phyloP scores from a whole-genome alignment of 2,329 filamentous ascomycete species.

The Colletotrichum phormii region DNA sequence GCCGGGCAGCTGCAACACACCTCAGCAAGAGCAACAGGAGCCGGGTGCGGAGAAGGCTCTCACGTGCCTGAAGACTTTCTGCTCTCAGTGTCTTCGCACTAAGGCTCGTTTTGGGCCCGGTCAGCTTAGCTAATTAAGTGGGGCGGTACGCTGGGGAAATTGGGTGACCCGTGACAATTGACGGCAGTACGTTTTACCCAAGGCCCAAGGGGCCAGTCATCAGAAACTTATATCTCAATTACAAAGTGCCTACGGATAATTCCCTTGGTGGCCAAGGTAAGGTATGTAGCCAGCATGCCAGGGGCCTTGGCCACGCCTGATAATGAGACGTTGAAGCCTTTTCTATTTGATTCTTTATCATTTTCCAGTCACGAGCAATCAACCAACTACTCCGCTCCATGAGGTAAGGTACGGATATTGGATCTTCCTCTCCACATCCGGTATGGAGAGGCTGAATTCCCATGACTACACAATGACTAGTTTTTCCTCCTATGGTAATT shows the following conservation, averaged over 20 bases:
- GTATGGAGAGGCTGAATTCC: background rate
- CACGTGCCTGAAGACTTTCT: background rate
- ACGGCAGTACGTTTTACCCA: background rate
- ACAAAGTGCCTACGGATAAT: background rate
- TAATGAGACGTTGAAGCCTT: background rate
- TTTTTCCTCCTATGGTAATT: background rate
- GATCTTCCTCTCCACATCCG: background rate
- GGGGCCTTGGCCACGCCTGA: too few species aligned
- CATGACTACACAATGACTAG: background rate
- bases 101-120: too few species aligned
- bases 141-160: background rate
- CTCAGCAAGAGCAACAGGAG: too few species aligned
- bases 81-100: too few species aligned
- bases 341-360: background rate
- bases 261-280: background rate
- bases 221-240: background rate
- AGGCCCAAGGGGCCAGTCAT: background rate
- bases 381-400: background rate
- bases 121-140: background rate
- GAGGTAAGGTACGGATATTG: background rate
- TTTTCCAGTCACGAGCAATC: background rate
- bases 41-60: background rate
- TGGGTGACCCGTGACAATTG: background rate
- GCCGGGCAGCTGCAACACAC: background rate
- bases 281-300: too few species aligned